Evolutionary conservation across 2,329 filamentous ascomycete species (phyloP).

Genomic region (Cytospora schulzeri): DNA sequence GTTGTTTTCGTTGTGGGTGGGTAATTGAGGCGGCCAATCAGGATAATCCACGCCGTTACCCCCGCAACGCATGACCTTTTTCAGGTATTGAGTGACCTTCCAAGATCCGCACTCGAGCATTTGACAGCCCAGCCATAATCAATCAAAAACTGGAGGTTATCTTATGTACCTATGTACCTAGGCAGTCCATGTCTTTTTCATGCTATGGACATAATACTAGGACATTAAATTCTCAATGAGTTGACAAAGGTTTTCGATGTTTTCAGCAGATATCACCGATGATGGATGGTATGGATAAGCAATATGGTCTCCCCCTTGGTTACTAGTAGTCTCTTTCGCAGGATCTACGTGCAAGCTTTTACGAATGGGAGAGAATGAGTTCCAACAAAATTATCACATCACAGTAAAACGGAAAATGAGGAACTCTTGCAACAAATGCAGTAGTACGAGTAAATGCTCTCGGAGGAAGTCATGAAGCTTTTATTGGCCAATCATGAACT

Average conservation of each 20-base stretch:
- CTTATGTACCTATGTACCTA: background rate
- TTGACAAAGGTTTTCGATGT: background rate
- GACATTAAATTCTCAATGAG: no score
- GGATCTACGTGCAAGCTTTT: background rate
- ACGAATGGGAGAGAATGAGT: no score
- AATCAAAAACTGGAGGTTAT: background rate
- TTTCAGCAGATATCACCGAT: background rate
- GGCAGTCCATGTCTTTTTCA: no score
- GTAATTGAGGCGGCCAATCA: conserved; percentile 17
- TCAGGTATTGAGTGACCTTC: conserved; percentile 14
- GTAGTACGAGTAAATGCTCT: background rate
- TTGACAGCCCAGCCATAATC: background rate
- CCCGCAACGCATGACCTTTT: conserved; percentile 23
- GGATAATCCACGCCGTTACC: conserved; percentile 19
- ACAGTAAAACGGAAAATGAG: background rate
- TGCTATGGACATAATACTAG: no score
- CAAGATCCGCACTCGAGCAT: conserved; percentile 6
- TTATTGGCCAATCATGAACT: conserved; percentile 20
- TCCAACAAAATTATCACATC: no score
- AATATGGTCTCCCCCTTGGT: no score
- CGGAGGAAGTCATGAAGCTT: conserved; percentile 18
- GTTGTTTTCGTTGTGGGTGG: conserved; percentile 12
- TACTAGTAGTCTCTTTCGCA: no score
- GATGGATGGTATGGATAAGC: no score
- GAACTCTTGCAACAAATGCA: background rate